phyloP scores from a whole-genome alignment of 768 basidiomycete genomes.

The Zangia roseola region DNA sequence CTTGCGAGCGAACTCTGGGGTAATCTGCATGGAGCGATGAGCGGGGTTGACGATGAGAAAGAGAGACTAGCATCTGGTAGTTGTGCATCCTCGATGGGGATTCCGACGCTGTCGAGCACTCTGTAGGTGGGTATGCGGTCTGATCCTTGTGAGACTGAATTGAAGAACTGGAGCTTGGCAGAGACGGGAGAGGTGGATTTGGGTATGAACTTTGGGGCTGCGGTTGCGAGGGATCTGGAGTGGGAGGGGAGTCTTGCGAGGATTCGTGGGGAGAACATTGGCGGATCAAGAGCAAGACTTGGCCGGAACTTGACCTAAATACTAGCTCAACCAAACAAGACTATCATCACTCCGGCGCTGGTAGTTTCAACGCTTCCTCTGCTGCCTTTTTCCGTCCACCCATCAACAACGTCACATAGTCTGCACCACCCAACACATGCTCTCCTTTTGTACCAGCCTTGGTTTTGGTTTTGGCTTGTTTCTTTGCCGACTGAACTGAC shows the following conservation, averaged over 20 bases:
- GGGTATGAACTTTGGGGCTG: slow-evolving; percentile 12
- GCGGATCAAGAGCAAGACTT: neutral
- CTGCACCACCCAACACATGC: slow-evolving; percentile 66
- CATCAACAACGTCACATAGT: slow-evolving; percentile 72
- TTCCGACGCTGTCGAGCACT: slow-evolving; percentile 78
- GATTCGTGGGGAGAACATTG: slow-evolving; percentile 14
- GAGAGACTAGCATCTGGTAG: slow-evolving; percentile 62
- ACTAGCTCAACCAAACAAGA: too few species aligned
- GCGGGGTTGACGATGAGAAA: neutral
- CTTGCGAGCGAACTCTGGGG: slow-evolving; percentile 61
- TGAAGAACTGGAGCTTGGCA: slow-evolving; percentile 74
- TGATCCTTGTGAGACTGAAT: slow-evolving; percentile 61
- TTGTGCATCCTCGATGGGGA: slow-evolving; percentile 68
- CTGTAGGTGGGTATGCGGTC: slow-evolving; percentile 82
- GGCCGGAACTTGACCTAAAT: slow-evolving; percentile 24
- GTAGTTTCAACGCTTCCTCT: slow-evolving; percentile 65
- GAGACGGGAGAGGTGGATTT: slow-evolving; percentile 60
- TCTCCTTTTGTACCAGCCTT: slow-evolving; percentile 20
- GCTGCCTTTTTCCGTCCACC: slow-evolving; percentile 67
- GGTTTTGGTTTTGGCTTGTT: slow-evolving; percentile 23
- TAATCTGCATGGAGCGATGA: slow-evolving; percentile 47
- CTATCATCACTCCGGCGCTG: slow-evolving; percentile 23
- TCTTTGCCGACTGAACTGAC: slow-evolving; percentile 26
- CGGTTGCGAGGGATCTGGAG: slow-evolving; percentile 15
- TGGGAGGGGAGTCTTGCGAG: slow-evolving; percentile 1